A percentile compares a stretch with the other conserved stretches of the same genome.
Conservation (phyloP, 352 stramenopile genomes). For the Phytophthora uliginosa region DNA sequence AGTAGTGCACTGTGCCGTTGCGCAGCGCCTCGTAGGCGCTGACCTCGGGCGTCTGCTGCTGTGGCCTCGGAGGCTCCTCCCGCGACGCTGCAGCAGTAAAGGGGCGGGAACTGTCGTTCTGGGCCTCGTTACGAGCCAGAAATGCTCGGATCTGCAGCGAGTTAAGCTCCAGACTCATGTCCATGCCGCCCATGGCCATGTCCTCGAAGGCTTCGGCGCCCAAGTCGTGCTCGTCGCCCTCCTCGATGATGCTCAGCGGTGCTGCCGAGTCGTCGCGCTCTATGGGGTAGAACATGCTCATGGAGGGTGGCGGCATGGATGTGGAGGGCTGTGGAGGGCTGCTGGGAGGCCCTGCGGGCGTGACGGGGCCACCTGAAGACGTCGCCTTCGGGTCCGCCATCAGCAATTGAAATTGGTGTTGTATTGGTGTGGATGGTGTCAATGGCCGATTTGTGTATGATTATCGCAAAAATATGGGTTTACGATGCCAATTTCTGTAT, state of each 20-base stretch:
- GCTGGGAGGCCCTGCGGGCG: not conserved
- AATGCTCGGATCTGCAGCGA: constrained; percentile 67
- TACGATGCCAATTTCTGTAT: too few relatives aligned
- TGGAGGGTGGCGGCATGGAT: constrained; percentile 2
- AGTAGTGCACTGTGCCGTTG: constrained; percentile 51
- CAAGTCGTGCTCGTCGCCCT: constrained; percentile 60
- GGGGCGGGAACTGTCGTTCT: not conserved
- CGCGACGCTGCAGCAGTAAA: not conserved
- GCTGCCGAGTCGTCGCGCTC: constrained; percentile 29
- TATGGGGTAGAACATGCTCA: constrained; percentile 29
- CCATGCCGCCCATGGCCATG: constrained; percentile 61
- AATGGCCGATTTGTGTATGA: too few relatives aligned
- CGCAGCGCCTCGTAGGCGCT: constrained; percentile 46
- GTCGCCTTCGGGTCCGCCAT: not conserved
- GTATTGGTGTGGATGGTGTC: too few relatives aligned
- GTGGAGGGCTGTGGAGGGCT: not conserved
- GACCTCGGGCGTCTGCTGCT: not conserved
- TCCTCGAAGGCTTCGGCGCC: constrained; percentile 72
- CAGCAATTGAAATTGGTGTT: not conserved
- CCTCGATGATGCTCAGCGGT: constrained; percentile 28
- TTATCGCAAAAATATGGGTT: too few relatives aligned
- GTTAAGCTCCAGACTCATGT: constrained; percentile 72
- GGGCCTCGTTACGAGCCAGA: constrained; percentile 44
- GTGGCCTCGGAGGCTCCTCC: not conserved
- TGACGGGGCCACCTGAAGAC: not conserved